Evolutionary conservation across 495 filamentous ascomycete genomes (phyloP).

Genomic region (Xylaria nigripes): DNA sequence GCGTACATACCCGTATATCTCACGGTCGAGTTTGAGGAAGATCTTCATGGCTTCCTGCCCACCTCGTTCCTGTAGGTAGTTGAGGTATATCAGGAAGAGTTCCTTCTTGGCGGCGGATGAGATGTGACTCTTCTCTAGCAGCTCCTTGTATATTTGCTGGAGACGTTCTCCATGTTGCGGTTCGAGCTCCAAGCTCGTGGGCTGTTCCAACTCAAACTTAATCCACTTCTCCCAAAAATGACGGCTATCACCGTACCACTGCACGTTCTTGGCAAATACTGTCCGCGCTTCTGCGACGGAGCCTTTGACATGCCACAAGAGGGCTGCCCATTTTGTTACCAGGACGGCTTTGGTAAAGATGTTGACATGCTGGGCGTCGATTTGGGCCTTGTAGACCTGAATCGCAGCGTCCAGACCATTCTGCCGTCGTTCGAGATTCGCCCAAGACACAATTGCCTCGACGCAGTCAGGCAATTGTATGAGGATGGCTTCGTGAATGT

Average conservation of each 20-base stretch:
- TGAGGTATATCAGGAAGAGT: conserved; percentile 69
- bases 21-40: conserved; percentile 73
- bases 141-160: conserved; percentile 70
- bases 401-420: conserved; percentile 82
- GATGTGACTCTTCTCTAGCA: conserved; percentile 68
- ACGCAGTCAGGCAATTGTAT: conserved; percentile 59
- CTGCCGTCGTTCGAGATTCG: conserved; percentile 81
- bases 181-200: conserved; percentile 60
- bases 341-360: conserved; percentile 78
- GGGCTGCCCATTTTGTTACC: conserved; percentile 79
- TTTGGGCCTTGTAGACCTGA: conserved; percentile 69
- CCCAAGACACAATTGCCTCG: conserved; percentile 79
- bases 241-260: conserved; percentile 80
- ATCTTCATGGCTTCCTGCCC: conserved; percentile 78
- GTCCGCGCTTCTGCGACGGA: conserved; percentile 75
- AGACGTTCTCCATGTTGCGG: conserved; percentile 60
- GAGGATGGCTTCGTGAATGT: conserved; percentile 77
- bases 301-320: conserved; percentile 89
- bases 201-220: conserved; percentile 82
- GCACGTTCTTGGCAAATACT: conserved; percentile 73
- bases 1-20: conserved; percentile 67
- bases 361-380: conserved; percentile 62
- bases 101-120: conserved; percentile 61
- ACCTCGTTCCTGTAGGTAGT: conserved; percentile 77
- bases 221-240: conserved; percentile 90